Evolutionary conservation across 352 stramenopile species (phyloP).

Genomic region (Elongisporangium anandrum): DNA sequence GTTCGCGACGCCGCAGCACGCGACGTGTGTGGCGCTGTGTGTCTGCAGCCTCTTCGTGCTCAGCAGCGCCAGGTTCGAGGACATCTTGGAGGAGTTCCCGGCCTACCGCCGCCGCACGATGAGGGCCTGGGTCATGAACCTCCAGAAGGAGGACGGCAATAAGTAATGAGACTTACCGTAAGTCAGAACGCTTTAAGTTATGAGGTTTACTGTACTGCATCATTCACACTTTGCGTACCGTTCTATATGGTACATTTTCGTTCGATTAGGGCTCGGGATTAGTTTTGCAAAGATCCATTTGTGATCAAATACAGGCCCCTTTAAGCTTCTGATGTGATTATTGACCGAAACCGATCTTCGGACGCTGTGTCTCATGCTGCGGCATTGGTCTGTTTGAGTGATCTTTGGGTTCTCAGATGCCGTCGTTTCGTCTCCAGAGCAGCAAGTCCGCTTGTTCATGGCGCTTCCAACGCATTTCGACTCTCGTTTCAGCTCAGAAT

Average conservation of each 20-base stretch:
- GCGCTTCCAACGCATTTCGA: not conserved
- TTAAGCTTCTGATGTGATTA: no score
- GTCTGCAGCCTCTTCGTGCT: conserved; percentile 74
- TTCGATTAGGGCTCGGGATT: not conserved
- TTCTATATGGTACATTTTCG: not conserved
- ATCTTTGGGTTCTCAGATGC: no score
- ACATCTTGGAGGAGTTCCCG: conserved; percentile 64
- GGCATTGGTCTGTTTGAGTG: no score
- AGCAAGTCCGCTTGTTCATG: no score
- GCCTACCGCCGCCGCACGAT: conserved; percentile 51
- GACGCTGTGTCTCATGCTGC: no score
- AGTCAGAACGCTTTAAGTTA: no score
- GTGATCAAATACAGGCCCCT: no score
- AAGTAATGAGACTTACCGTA: no score
- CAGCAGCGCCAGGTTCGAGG: conserved; percentile 55
- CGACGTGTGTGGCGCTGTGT: conserved; percentile 61
- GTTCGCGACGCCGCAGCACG: conserved; percentile 62
- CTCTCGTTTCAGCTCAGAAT: not conserved
- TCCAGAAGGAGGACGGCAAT: not conserved
- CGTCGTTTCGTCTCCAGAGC: no score
- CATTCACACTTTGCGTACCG: not conserved
- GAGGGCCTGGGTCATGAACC: conserved; percentile 60
- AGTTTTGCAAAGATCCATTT: not conserved
- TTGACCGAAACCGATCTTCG: no score
- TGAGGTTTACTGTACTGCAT: not conserved